phyloP scores from a whole-genome alignment of 768 basidiomycete genomes.

The Holtermanniella nyarrowii region DNA sequence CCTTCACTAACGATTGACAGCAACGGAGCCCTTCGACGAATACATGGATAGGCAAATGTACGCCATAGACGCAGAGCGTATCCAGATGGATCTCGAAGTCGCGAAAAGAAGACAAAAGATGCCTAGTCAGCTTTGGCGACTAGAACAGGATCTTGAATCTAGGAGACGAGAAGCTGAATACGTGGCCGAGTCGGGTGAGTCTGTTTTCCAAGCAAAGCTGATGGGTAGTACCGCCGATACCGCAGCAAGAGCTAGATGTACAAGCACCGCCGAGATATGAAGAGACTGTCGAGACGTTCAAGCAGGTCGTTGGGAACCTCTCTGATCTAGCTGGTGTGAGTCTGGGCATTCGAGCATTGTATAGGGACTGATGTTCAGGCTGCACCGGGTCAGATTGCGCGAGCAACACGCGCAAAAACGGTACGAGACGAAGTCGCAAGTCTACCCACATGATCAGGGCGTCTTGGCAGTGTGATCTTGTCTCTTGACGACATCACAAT shows the following conservation, averaged over 20 bases:
- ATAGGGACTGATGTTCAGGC: slow-evolving; percentile 4
- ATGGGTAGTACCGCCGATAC: slow-evolving; percentile 3
- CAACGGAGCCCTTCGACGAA: slow-evolving; percentile 75
- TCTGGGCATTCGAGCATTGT: not conserved
- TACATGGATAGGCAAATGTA: slow-evolving; percentile 71
- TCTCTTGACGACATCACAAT: too few species aligned
- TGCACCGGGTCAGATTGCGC: slow-evolving; percentile 20
- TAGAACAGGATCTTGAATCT: slow-evolving; percentile 42
- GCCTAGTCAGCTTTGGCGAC: slow-evolving; percentile 50
- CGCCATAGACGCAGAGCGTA: slow-evolving; percentile 62
- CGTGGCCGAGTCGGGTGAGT: not conserved
- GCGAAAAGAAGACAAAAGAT: slow-evolving; percentile 56
- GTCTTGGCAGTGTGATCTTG: too few species aligned
- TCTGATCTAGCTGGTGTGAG: slow-evolving; percentile 20
- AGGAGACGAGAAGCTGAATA: slow-evolving; percentile 18
- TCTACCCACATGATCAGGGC: too few species aligned
- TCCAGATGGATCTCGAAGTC: slow-evolving; percentile 65
- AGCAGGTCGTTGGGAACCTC: slow-evolving; percentile 18
- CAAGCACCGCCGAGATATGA: slow-evolving; percentile 20
- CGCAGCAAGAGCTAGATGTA: slow-evolving; percentile 20
- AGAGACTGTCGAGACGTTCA: slow-evolving; percentile 25
- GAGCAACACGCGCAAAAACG: slow-evolving; percentile 29
- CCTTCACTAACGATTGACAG: slow-evolving; percentile 35
- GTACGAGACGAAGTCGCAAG: slow-evolving; percentile 25
- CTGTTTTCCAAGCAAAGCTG: not conserved